Base-by-base conservation (phyloP, 2,329 filamentous ascomycete species). In the Colletotrichum sp. region DNA sequence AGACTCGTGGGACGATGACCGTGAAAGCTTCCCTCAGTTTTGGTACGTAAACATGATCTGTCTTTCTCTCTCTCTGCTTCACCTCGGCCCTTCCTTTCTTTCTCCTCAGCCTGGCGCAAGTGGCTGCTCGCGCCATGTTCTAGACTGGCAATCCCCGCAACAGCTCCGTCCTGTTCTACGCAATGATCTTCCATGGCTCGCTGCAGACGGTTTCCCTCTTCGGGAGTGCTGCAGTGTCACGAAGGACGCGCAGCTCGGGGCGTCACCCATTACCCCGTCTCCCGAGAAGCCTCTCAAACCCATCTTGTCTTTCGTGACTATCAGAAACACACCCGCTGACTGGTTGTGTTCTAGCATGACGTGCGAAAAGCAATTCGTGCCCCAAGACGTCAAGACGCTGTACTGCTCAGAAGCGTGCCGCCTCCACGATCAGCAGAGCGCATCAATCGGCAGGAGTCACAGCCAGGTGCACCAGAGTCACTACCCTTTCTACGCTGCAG, bases 321-420 rank as follows among this genome's bases (percentile, higher is more conserved):
- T 68, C 48, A 69, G 66, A 76, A 76, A 77, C 18, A 52, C 44
- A 79, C 75, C 34, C 64, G 80, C 84, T 84, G 77, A 84, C 80
- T 71, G 79, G 67, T 78, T 75, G 55, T 75, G 68, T 68, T 80
- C 62, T 80, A 93, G 92, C 84, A 93, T 93, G 91, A 90, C 88
- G 12, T 93, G 92, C 83, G 92, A 93, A 82, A 93, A 93, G 84
- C 91, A 93, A 84, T 93, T 93, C 82, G 83, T 92, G 28, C 88
- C 91, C 66, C 86, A 88, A 55, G 89, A 91, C 80, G 90, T 90
- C 79, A 89, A 87, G 77, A 87, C 88, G 76, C 83, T 93, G 59
- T 93, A 93, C 85, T 93, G 92, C 83, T 93, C 92, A 48, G 91
- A 93, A 81, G 84, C 86, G 90, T 92, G 90, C 83, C 90, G 90